Conservation (phyloP, 2,329 filamentous ascomycete genomes). For the Xylariaceae sp. region DNA sequence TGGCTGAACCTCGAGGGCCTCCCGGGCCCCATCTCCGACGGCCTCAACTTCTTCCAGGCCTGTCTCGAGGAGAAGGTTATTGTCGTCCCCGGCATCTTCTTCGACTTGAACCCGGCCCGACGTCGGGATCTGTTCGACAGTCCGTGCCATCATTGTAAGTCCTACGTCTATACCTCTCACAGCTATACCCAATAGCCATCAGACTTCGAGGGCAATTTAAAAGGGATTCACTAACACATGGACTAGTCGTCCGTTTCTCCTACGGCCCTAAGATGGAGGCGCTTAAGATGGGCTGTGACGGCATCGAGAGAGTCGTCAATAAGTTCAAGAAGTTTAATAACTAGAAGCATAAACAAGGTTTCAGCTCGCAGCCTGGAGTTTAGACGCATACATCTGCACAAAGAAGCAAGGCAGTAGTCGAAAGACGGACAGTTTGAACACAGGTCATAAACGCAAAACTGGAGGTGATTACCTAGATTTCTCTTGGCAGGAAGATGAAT, state of each 20-base stretch:
- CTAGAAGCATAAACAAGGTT: too few relatives aligned
- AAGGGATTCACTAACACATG: slow-evolving; percentile 1
- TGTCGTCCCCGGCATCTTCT: slow-evolving; percentile 96
- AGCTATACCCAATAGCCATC: neutral
- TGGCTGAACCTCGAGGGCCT: slow-evolving; percentile 66
- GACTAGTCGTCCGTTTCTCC: slow-evolving; percentile 66
- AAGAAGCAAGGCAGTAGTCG: too few relatives aligned
- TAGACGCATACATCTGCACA: too few relatives aligned
- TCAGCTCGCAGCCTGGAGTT: too few relatives aligned
- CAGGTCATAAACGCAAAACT: too few relatives aligned
- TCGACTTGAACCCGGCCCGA: slow-evolving; percentile 88
- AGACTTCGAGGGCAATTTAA: too few relatives aligned
- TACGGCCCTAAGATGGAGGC: slow-evolving; percentile 81
- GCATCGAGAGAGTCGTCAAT: slow-evolving; percentile 77
- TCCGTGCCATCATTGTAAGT: slow-evolving; percentile 76
- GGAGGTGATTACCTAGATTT: too few relatives aligned
- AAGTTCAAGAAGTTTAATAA: slow-evolving; percentile 24
- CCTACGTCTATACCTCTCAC: neutral
- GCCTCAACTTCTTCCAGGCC: slow-evolving; percentile 94
- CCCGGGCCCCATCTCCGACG: slow-evolving; percentile 81
- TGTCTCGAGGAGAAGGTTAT: slow-evolving; percentile 93
- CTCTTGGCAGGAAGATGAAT: too few relatives aligned
- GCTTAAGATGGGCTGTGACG: slow-evolving; percentile 74
- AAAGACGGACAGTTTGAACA: too few relatives aligned
- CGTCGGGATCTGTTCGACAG: slow-evolving; percentile 89